A percentile compares a stretch with the other conserved stretches of the same genome.
Conservation (phyloP, 176 grass and related monocot genomes). For the Cenchrus purpureus region DNA sequence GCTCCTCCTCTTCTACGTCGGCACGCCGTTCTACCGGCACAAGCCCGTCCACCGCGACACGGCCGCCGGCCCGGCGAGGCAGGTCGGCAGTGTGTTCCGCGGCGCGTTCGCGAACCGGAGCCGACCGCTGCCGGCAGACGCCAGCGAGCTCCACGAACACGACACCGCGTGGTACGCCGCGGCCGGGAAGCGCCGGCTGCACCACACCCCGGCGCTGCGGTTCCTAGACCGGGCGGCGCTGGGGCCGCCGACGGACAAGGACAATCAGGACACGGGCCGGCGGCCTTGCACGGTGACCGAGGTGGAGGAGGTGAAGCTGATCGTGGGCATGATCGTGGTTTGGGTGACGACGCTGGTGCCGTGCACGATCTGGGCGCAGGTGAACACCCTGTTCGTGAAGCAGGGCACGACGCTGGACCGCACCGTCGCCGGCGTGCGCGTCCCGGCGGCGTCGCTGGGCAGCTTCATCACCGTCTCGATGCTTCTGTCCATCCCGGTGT, state of each 20-base stretch:
- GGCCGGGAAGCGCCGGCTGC: conserved; percentile 54
- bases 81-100: conserved; percentile 34
- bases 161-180: conserved; percentile 40
- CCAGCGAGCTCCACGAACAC: conserved; percentile 47
- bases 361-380: conserved; percentile 70
- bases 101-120: conserved; percentile 44
- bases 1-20: conserved; percentile 55
- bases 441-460: conserved; percentile 67
- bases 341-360: conserved; percentile 74
- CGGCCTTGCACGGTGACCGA: conserved; percentile 62
- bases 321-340: conserved; percentile 54
- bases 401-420: conserved; percentile 78
- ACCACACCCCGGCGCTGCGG: conserved; percentile 43
- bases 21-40: conserved; percentile 69
- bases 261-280: no score
- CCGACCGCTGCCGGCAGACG: not conserved
- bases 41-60: conserved; percentile 35
- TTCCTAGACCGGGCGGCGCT: conserved; percentile 69
- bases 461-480: conserved; percentile 67
- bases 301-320: conserved; percentile 73
- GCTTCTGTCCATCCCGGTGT: conserved; percentile 61
- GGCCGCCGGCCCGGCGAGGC: conserved; percentile 45
- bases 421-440: conserved; percentile 32
- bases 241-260: not conserved
- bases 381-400: conserved; percentile 82